These are phyloP conservation scores for Phytophthora parvispora DNA, from an alignment of 352 stramenopile genomes.

Conservation along the genomic window DNA sequence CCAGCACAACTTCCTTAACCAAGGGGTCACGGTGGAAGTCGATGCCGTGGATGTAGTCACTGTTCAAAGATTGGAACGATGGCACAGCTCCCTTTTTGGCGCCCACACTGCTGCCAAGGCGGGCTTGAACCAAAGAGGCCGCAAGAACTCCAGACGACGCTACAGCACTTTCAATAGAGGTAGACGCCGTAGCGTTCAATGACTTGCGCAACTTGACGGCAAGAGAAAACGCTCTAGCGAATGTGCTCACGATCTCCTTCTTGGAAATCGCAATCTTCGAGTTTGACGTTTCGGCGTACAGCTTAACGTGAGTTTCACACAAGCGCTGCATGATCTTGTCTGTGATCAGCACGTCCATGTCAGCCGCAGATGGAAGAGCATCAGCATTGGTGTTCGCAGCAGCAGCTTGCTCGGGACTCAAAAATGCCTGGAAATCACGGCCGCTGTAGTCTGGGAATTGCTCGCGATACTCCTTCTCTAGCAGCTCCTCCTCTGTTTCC, in stretches of 20 bases:
- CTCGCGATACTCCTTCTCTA: constrained; percentile 91
- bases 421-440: constrained; percentile 76
- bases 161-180: constrained; percentile 58
- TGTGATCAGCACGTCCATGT: constrained; percentile 72
- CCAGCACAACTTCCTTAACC: constrained; percentile 93
- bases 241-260: constrained; percentile 65
- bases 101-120: constrained; percentile 54
- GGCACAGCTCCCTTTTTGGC: constrained; percentile 45
- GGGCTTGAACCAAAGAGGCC: constrained; percentile 76
- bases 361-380: constrained; percentile 16
- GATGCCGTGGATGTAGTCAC: constrained; percentile 82
- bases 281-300: constrained; percentile 71
- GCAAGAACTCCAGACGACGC: constrained; percentile 67
- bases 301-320: constrained; percentile 73
- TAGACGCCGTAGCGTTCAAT: constrained; percentile 65
- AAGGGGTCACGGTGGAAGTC: constrained; percentile 97
- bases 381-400: constrained; percentile 11
- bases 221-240: constrained; percentile 77
- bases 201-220: constrained; percentile 74
- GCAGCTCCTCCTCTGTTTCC: constrained; percentile 83
- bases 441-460: constrained; percentile 95
- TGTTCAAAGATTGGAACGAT: constrained; percentile 66
- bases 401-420: constrained; percentile 50
- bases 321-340: constrained; percentile 80
- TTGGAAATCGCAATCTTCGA: constrained; percentile 53